Evolutionary conservation across 176 grass and related monocot species (phyloP).

Genomic region (Triticum monococcum): DNA sequence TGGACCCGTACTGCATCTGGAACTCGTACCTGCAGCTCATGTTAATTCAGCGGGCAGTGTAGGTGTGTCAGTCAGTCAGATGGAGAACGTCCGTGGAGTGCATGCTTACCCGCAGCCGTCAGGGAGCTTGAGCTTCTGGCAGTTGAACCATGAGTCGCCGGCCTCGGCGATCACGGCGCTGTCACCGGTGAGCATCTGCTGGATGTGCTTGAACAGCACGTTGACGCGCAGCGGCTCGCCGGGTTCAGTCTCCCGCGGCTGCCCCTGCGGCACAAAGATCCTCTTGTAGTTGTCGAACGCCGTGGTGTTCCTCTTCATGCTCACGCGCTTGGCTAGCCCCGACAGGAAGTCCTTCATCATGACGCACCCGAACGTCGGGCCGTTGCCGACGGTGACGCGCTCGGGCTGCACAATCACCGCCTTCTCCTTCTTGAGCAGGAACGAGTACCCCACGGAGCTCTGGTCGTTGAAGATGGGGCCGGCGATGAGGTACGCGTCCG

Average conservation of each 20-base stretch:
- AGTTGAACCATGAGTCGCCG: conserved; percentile 90
- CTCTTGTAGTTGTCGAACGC: conserved; percentile 42
- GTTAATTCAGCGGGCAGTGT: no score
- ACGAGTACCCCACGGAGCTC: conserved; percentile 52
- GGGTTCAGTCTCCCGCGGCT: no score
- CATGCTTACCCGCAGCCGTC: no score
- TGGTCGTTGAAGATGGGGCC: no score
- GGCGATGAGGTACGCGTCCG: no score
- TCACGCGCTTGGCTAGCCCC: conserved; percentile 19
- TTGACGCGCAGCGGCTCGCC: no score
- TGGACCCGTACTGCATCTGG: conserved; percentile 91
- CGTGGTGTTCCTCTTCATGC: conserved; percentile 45
- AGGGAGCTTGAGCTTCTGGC: conserved; percentile 55
- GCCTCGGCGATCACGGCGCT: conserved; percentile 68
- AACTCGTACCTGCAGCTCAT: conserved; percentile 69
- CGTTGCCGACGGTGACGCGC: conserved; percentile 40
- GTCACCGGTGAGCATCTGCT: not conserved
- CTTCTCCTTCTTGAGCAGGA: conserved; percentile 59
- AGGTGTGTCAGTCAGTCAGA: no score
- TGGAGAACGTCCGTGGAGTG: no score
- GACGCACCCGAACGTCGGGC: conserved; percentile 55
- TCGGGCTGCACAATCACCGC: conserved; percentile 52
- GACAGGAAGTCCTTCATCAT: conserved; percentile 51
- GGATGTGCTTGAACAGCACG: no score
- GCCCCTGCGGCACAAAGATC: no score